phyloP scores from a whole-genome alignment of 139 green algal species.

The Tetratostichococcus sp. region DNA sequence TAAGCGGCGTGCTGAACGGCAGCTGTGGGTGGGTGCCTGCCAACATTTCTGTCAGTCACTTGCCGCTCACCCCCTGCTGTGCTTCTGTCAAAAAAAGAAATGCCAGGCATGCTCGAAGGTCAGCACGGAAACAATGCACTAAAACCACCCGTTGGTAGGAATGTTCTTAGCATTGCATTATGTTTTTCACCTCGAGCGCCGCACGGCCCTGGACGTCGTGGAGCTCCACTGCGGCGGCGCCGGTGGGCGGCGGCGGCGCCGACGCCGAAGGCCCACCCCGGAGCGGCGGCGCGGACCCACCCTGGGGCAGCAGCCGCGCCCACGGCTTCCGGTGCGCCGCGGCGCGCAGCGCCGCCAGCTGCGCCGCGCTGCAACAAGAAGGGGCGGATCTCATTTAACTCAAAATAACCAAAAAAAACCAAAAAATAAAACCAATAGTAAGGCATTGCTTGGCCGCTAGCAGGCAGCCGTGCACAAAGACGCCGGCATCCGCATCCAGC shows the following conservation, averaged over 20 bases:
- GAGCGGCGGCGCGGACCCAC: background rate
- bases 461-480: no score
- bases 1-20: background rate
- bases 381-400: no score
- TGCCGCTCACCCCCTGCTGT: background rate
- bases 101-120: no score
- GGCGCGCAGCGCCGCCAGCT: background rate
- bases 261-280: no score
- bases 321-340: background rate
- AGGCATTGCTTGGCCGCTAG: no score
- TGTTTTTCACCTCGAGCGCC: background rate
- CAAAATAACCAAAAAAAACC: no score
- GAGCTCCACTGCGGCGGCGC: background rate
- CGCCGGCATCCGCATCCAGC: no score
- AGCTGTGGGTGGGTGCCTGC: background rate
- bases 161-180: background rate
- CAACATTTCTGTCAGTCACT: background rate
- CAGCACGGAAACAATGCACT: no score
- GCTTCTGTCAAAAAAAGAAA: no score
- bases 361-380: background rate
- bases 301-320: background rate
- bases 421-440: no score
- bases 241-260: no score
- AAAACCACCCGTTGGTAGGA: no score
- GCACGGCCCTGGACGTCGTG: background rate